Conservation (phyloP, 2,329 filamentous ascomycete species). For the Fusarium subglutinans region DNA sequence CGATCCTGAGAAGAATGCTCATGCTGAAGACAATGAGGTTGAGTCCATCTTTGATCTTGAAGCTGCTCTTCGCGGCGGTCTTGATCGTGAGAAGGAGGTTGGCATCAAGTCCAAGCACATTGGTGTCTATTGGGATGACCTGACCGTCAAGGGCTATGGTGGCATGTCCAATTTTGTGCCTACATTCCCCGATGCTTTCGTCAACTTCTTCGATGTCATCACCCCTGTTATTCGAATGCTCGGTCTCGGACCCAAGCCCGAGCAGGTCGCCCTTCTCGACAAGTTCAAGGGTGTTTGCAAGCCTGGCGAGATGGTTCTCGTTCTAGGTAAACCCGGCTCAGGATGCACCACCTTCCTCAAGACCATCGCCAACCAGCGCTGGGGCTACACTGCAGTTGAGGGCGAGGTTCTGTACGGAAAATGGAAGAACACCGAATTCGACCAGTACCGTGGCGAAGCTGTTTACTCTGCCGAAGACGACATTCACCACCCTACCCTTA, state of each 20-base stretch:
- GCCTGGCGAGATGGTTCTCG: conserved; percentile 89
- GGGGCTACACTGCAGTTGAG: conserved; percentile 62
- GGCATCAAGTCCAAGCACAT: conserved; percentile 85
- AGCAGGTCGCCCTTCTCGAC: conserved; percentile 77
- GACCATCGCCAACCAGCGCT: conserved; percentile 72
- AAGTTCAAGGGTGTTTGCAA: conserved; percentile 76
- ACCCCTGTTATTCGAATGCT: conserved; percentile 71
- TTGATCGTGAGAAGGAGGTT: conserved; percentile 75
- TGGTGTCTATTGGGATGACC: conserved; percentile 79
- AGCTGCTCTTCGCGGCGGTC: conserved; percentile 73
- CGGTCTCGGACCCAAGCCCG: conserved; percentile 72
- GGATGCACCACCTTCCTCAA: conserved; percentile 77
- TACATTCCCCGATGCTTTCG: conserved; percentile 81
- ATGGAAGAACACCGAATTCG: conserved; percentile 76
- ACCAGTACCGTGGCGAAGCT: conserved; percentile 80
- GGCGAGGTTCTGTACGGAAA: conserved; percentile 83
- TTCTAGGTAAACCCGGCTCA: conserved; percentile 79
- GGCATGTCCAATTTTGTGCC: conserved; percentile 76
- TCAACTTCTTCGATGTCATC: conserved; percentile 79
- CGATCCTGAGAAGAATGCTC: conserved; percentile 69
- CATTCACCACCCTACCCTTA: conserved; percentile 84
- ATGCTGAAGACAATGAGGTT: conserved; percentile 53
- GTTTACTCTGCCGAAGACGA: conserved; percentile 86
- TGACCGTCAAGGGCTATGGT: conserved; percentile 80
- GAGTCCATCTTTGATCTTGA: conserved; percentile 77